phyloP scores from a whole-genome alignment of 306 rosid species.

The Glycine soja region DNA sequence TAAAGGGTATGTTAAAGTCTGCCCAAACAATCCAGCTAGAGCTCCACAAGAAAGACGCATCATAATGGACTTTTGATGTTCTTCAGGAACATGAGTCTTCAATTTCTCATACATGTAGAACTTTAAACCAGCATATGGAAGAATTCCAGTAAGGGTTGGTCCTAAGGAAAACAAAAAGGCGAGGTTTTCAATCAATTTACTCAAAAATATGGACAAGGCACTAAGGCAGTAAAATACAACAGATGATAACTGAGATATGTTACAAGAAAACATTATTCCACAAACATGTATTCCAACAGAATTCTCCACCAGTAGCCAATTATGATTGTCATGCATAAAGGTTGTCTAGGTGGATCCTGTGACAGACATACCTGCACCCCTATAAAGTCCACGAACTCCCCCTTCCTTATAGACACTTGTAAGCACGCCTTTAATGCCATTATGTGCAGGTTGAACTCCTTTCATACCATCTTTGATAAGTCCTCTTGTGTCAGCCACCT shows the following conservation, averaged over 20 bases:
- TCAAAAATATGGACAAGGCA: not conserved
- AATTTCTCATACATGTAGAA: constrained; percentile 86
- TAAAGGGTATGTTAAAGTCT: constrained; percentile 91
- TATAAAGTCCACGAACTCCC: constrained; percentile 84
- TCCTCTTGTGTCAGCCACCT: constrained; percentile 70
- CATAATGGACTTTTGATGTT: constrained; percentile 76
- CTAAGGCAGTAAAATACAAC: constrained; percentile 16
- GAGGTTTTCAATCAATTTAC: constrained; percentile 29
- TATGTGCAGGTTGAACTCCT: constrained; percentile 57
- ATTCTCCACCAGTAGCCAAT: constrained; percentile 22
- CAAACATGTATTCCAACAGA: constrained; percentile 27
- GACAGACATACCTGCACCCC: constrained; percentile 79
- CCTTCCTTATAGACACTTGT: constrained; percentile 74
- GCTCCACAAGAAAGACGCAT: constrained; percentile 97
- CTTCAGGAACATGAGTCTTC: constrained; percentile 82
- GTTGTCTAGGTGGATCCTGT: constrained; percentile 14
- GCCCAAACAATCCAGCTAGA: constrained; percentile 94
- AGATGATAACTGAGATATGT: constrained; percentile 6
- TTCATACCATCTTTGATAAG: constrained; percentile 54
- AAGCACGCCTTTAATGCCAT: constrained; percentile 81
- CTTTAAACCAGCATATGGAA: constrained; percentile 96
- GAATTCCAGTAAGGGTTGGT: constrained; percentile 90
- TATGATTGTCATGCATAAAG: constrained; percentile 4
- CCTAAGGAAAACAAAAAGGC: constrained; percentile 55
- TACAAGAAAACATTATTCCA: constrained; percentile 14